These are phyloP conservation scores for Parmales sp. DNA, from an alignment of 108 stramenopile species.

Conservation along the genomic window DNA sequence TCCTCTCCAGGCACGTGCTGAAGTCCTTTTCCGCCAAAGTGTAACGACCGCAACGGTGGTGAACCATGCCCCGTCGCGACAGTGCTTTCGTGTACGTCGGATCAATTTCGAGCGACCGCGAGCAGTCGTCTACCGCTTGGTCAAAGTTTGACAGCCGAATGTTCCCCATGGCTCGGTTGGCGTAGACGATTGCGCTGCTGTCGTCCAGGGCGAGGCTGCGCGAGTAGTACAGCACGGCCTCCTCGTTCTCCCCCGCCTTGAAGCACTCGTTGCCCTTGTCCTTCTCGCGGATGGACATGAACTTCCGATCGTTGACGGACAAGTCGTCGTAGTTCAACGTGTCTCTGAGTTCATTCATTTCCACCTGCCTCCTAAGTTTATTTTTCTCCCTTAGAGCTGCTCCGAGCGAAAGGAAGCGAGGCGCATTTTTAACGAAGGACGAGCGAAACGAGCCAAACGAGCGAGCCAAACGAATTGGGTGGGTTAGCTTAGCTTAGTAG, in stretches of 20 bases:
- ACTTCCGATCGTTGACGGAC: conserved; percentile 19
- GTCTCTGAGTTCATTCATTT: conserved; percentile 16
- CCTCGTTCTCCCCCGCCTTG: conserved; percentile 25
- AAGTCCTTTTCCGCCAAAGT: conserved; percentile 31
- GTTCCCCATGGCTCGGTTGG: conserved; percentile 37
- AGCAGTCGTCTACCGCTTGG: conserved; percentile 40
- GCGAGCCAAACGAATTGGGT: too few species aligned
- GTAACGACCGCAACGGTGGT: conserved; percentile 25
- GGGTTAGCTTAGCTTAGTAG: too few species aligned
- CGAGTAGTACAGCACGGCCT: conserved; percentile 35
- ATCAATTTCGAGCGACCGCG: conserved; percentile 26
- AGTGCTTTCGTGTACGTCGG: conserved; percentile 31
- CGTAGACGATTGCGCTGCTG: conserved; percentile 20
- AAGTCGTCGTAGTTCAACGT: conserved; percentile 19
- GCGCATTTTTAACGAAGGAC: too few species aligned
- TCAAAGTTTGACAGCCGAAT: conserved; percentile 17
- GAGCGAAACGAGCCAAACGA: too few species aligned
- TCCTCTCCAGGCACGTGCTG: neutral
- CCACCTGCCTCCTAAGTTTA: conserved; percentile 2
- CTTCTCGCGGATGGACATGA: conserved; percentile 31
- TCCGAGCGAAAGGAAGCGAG: too few species aligned
- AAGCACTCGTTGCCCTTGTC: conserved; percentile 61
- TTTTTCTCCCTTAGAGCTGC: too few species aligned
- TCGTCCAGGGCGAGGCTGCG: conserved; percentile 22
- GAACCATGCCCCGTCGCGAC: conserved; percentile 33